Conservation (phyloP, 345 rosid genomes). For the Rhizophora mangle region DNA sequence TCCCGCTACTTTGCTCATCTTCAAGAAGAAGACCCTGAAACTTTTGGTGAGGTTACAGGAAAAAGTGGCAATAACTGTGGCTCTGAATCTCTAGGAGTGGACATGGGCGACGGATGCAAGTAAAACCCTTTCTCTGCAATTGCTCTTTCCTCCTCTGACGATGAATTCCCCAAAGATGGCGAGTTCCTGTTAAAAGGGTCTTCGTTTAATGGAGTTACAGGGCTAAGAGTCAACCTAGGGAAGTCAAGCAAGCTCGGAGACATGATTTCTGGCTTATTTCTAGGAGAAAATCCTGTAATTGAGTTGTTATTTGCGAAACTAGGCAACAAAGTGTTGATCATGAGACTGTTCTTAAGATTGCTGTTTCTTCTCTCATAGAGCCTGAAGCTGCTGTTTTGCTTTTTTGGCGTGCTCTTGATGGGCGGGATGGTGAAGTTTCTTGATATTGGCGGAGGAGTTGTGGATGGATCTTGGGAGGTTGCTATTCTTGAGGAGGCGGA, state of each 20-base stretch:
- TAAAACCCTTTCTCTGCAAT: constrained; percentile 40
- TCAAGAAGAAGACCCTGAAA: constrained; percentile 23
- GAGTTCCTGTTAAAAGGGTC: constrained; percentile 68
- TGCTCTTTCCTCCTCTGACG: constrained; percentile 30
- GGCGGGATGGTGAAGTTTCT: constrained; percentile 61
- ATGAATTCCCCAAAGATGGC: constrained; percentile 47
- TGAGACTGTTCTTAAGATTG: constrained; percentile 73
- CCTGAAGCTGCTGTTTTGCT: constrained; percentile 58
- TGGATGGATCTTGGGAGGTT: constrained; percentile 19
- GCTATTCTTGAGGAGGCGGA: constrained; percentile 15
- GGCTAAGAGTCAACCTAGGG: constrained; percentile 77
- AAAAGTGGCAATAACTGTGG: constrained; percentile 39
- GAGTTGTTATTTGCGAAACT: constrained; percentile 20
- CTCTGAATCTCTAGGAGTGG: constrained; percentile 29
- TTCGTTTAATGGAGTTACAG: constrained; percentile 80
- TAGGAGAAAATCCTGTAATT: constrained; percentile 50
- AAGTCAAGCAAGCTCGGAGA: constrained; percentile 94
- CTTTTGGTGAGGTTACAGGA: constrained; percentile 35
- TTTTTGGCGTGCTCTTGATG: constrained; percentile 47
- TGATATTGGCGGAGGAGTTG: constrained; percentile 5
- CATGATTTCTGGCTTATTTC: constrained; percentile 59
- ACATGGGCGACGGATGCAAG: constrained; percentile 40
- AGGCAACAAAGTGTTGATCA: constrained; percentile 77
- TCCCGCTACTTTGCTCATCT: not conserved
- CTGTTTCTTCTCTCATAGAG: constrained; percentile 87